Percentiles rank a stretch among this genome's conserved stretches.
phyloP scores from a whole-genome alignment of 2,329 filamentous ascomycete species.

The Mycocentrospora acerina region DNA sequence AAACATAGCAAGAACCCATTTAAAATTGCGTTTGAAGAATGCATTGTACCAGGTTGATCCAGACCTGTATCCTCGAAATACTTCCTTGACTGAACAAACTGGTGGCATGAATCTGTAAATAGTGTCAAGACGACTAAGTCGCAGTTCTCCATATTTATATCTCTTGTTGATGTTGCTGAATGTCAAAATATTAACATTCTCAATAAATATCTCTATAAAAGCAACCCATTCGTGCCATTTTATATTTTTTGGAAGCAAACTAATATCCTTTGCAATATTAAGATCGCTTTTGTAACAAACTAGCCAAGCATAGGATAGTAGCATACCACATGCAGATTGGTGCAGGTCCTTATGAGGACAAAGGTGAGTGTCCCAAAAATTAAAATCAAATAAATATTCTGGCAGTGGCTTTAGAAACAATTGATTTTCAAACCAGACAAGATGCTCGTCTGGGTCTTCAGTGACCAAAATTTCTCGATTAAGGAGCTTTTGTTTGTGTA shows the following conservation, averaged over 20 bases:
- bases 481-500: conserved; percentile 34
- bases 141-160: conserved; percentile 49
- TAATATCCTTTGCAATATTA: conserved; percentile 10
- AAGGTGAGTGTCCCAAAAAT: conserved; percentile 11
- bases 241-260: conserved; percentile 11
- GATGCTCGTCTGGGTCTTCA: conserved; percentile 40
- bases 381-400: conserved; percentile 9
- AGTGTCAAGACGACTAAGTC: conserved; percentile 45
- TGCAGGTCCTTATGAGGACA: conserved; percentile 11
- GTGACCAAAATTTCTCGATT: conserved; percentile 34
- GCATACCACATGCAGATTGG: conserved; percentile 14
- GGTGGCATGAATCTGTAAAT: conserved; percentile 9
- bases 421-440: conserved; percentile 27
- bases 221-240: conserved; percentile 12
- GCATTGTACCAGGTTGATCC: conserved; percentile 12
- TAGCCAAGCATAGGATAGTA: conserved; percentile 21
- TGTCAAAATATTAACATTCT: conserved; percentile 6
- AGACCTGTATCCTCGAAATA: conserved; percentile 9
- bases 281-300: conserved; percentile 13
- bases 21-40: conserved; percentile 13
- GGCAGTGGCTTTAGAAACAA: conserved; percentile 18
- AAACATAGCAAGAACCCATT: conserved; percentile 14
- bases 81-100: conserved; percentile 3
- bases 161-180: conserved; percentile 32
- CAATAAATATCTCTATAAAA: conserved; percentile 10